phyloP scores from a whole-genome alignment of 257 asterid genomes.

The Capsicum pubescens region DNA sequence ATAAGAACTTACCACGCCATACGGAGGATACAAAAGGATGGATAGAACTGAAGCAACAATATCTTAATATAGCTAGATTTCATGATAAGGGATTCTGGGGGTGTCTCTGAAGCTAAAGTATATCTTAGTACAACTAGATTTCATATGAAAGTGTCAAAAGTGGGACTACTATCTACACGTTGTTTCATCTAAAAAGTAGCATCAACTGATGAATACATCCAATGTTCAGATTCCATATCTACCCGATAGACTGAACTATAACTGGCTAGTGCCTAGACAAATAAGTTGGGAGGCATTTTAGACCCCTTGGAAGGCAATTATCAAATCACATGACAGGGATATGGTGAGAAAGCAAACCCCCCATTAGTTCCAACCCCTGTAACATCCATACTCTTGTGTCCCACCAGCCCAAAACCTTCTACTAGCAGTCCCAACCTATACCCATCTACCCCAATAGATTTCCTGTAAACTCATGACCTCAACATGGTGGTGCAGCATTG shows the following conservation, averaged over 20 bases:
- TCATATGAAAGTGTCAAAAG: background rate
- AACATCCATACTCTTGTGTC: background rate
- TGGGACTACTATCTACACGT: background rate
- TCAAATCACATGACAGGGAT: slow-evolving; percentile 1
- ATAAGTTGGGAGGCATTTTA: background rate
- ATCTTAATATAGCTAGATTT: background rate
- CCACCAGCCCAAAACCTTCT: background rate
- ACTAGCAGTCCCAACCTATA: background rate
- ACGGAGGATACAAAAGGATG: background rate
- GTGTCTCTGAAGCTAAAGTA: background rate
- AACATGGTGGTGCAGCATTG: background rate
- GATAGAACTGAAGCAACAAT: background rate
- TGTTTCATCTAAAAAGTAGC: slow-evolving; percentile 22
- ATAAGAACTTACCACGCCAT: background rate
- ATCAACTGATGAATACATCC: background rate
- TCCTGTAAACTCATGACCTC: background rate
- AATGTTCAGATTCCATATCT: slow-evolving; percentile 6
- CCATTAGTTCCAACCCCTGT: background rate
- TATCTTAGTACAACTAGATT: background rate
- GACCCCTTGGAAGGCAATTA: slow-evolving; percentile 22
- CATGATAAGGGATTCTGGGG: slow-evolving; percentile 4
- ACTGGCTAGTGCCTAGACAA: background rate
- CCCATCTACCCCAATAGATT: slow-evolving; percentile 2
- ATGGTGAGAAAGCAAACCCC: background rate
- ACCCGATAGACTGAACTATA: background rate